phyloP scores from a whole-genome alignment of 2,329 filamentous ascomycete species.

The Curvularia lunata region DNA sequence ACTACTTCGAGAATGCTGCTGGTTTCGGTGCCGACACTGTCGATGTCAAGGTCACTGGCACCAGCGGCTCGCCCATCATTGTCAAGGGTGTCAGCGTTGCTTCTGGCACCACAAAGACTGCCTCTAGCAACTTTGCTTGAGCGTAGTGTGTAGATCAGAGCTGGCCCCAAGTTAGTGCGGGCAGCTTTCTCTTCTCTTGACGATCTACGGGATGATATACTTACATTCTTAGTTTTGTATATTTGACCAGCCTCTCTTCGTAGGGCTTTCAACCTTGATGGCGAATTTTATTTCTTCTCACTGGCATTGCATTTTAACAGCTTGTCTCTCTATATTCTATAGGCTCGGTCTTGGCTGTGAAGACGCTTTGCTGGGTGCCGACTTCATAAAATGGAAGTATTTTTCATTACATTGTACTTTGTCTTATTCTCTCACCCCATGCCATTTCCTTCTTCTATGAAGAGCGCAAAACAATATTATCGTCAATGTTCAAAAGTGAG shows the following conservation, averaged over 20 bases:
- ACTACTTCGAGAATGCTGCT: constrained; percentile 66
- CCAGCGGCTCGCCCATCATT: constrained; percentile 58
- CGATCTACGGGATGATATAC: neutral
- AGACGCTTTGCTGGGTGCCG: neutral
- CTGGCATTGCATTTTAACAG: neutral
- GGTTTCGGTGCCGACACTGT: constrained; percentile 64
- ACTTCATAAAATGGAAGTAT: neutral
- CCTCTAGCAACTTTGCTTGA: constrained; percentile 42
- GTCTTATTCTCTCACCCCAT: neutral
- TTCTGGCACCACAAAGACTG: constrained; percentile 33
- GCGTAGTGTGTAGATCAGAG: neutral
- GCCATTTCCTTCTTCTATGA: too few species aligned
- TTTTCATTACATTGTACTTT: neutral
- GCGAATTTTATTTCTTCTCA: neutral
- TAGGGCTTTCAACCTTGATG: neutral
- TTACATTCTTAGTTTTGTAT: neutral
- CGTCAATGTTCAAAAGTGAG: too few species aligned
- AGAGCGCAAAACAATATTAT: too few species aligned
- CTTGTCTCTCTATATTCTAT: neutral
- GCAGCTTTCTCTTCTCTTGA: neutral
- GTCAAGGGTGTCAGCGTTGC: constrained; percentile 60
- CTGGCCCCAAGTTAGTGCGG: neutral
- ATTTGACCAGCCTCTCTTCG: neutral
- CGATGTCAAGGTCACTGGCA: constrained; percentile 62
- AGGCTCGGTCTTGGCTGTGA: neutral